A percentile compares a stretch with the other conserved stretches of the same genome.
These are phyloP conservation scores for Hemileccinum impolitum DNA, from an alignment of 768 basidiomycete species.

Conservation along the genomic window DNA sequence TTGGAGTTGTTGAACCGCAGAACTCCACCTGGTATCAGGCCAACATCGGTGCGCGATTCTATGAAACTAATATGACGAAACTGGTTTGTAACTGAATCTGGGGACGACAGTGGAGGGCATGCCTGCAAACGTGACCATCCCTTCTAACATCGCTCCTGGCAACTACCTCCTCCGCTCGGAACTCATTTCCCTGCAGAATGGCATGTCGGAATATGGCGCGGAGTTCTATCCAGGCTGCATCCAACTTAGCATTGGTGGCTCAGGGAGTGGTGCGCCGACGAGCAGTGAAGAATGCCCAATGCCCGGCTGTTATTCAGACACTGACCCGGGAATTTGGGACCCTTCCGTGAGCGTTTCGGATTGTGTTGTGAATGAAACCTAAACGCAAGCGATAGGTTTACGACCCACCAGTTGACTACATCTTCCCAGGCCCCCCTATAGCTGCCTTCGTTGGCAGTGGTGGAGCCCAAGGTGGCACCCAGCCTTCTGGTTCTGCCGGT, in stretches of 20 bases:
- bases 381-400: slow-evolving; percentile 23
- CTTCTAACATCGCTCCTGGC: slow-evolving; percentile 54
- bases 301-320: slow-evolving; percentile 69
- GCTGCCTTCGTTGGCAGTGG: slow-evolving; percentile 37
- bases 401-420: slow-evolving; percentile 35
- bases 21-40: slow-evolving; percentile 46
- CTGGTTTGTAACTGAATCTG: neutral
- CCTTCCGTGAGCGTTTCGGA: slow-evolving; percentile 33
- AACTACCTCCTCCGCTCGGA: slow-evolving; percentile 77
- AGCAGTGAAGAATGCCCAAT: slow-evolving; percentile 46
- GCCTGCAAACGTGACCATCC: slow-evolving; percentile 42
- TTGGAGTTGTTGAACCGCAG: slow-evolving; percentile 35
- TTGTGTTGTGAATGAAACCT: neutral
- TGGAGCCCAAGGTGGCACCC: slow-evolving; percentile 15
- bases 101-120: slow-evolving; percentile 32
- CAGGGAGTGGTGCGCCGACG: slow-evolving; percentile 17
- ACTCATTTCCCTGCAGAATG: slow-evolving; percentile 73
- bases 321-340: slow-evolving; percentile 65
- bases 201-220: slow-evolving; percentile 51
- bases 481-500: slow-evolving; percentile 20
- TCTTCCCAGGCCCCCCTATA: slow-evolving; percentile 52
- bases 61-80: neutral
- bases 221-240: slow-evolving; percentile 33
- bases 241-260: slow-evolving; percentile 29
- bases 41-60: slow-evolving; percentile 41